Conservation (phyloP, 208 protist genomes). For the Leishmania mexicana region DNA sequence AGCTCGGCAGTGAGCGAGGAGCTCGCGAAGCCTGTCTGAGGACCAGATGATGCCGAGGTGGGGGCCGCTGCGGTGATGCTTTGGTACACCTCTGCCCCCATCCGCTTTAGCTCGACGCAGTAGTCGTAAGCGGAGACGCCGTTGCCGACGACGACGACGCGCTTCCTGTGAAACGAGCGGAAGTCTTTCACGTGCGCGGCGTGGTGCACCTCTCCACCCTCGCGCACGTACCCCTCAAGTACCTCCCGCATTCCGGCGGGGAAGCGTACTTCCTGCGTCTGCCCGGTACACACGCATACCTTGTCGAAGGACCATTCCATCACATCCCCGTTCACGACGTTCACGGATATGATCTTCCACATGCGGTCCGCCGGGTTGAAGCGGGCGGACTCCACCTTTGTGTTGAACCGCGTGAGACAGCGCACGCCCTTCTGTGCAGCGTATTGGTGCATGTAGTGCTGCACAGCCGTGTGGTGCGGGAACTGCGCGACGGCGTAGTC, state of each 20-base stretch:
- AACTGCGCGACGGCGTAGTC: constrained; percentile 86
- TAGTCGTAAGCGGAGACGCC: constrained; percentile 86
- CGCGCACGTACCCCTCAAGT: constrained; percentile 45
- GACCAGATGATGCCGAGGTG: background rate
- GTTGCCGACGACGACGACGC: constrained; percentile 84
- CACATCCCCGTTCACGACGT: constrained; percentile 85
- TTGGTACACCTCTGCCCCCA: constrained; percentile 78
- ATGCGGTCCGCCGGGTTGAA: constrained; percentile 38
- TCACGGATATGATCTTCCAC: constrained; percentile 90
- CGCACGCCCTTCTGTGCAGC: constrained; percentile 68
- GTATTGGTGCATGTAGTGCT: constrained; percentile 78
- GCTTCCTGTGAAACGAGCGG: constrained; percentile 64
- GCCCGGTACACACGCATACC: constrained; percentile 87
- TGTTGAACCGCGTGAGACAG: constrained; percentile 84
- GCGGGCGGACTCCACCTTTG: constrained; percentile 84
- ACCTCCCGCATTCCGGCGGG: constrained; percentile 47
- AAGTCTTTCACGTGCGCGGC: constrained; percentile 88
- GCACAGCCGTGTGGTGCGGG: constrained; percentile 82
- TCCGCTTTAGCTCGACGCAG: constrained; percentile 61
- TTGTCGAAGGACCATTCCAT: constrained; percentile 88
- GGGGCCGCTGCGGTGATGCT: constrained; percentile 39
- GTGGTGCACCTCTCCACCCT: constrained; percentile 83
- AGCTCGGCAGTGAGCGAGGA: constrained; percentile 6
- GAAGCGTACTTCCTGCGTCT: constrained; percentile 80
- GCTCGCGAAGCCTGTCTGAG: background rate